Percentiles rank a stretch among this genome's conserved stretches.
phyloP scores from a whole-genome alignment of 2,329 filamentous ascomycete genomes.

The Xylariaceae sp. region DNA sequence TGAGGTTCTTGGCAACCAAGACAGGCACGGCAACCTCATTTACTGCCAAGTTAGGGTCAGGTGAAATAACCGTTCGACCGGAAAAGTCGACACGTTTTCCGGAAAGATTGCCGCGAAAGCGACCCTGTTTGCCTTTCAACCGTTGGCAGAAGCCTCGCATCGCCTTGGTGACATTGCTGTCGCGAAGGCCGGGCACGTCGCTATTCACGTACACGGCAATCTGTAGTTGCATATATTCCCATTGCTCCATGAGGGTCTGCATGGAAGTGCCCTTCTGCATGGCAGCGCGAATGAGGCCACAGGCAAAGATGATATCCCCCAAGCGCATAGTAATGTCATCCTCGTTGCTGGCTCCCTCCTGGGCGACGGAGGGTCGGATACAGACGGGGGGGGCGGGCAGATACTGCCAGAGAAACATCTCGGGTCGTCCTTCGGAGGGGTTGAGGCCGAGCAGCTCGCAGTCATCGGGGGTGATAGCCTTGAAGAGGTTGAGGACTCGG shows the following conservation, averaged over 20 bases:
- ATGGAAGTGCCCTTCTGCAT: slow-evolving; percentile 80
- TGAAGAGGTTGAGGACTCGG: slow-evolving; percentile 85
- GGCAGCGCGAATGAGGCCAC: slow-evolving; percentile 78
- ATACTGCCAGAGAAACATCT: slow-evolving; percentile 98
- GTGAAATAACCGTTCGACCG: slow-evolving; percentile 93
- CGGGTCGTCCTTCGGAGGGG: slow-evolving; percentile 79
- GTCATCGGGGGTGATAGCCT: slow-evolving; percentile 76
- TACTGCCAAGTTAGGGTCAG: slow-evolving; percentile 89
- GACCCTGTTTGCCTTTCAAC: slow-evolving; percentile 93
- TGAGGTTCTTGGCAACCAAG: slow-evolving; percentile 92
- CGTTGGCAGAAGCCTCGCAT: slow-evolving; percentile 94
- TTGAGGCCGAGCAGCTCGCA: slow-evolving; percentile 90
- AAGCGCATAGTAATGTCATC: slow-evolving; percentile 96
- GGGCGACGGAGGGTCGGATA: slow-evolving; percentile 88
- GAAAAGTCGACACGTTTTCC: slow-evolving; percentile 99
- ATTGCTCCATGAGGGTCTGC: slow-evolving; percentile 92
- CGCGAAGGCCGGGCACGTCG: slow-evolving; percentile 87
- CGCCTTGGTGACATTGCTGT: slow-evolving; percentile 79
- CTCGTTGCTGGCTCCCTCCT: slow-evolving; percentile 90
- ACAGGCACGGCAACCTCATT: slow-evolving; percentile 90
- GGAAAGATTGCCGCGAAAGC: slow-evolving; percentile 93
- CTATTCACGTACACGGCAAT: slow-evolving; percentile 98
- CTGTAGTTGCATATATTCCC: slow-evolving; percentile 94
- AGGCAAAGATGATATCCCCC: slow-evolving; percentile 93
- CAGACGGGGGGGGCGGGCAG: slow-evolving; percentile 91